A percentile compares a stretch with the other conserved stretches of the same genome.
Evolutionary conservation across 1,139 yeast genomes (phyloP).

Genomic region (Debaryomyces udenii): DNA sequence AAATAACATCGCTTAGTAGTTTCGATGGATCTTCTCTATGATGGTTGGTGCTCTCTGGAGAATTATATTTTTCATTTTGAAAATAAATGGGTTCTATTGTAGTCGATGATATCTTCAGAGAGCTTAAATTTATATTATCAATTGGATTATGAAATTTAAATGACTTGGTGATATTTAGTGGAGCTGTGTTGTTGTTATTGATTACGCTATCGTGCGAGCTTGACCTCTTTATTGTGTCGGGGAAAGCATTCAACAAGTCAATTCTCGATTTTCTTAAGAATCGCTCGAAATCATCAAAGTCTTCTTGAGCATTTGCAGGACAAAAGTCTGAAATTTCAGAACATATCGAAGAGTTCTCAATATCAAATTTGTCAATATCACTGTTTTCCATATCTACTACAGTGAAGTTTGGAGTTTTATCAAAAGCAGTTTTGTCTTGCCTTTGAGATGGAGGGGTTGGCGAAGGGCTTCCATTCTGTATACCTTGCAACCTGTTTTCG

Average conservation of each 20-base stretch:
- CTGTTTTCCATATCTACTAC: conserved; percentile 1
- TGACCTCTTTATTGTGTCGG: conserved; percentile 31
- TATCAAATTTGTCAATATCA: conserved; percentile 11
- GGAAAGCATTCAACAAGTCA: conserved; percentile 36
- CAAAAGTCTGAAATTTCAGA: conserved; percentile 33
- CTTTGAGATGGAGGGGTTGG: conserved; percentile 2
- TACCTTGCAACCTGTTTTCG: not conserved
- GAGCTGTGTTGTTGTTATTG: conserved; percentile 11
- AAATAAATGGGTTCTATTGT: conserved; percentile 34
- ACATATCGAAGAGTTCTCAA: conserved; percentile 27
- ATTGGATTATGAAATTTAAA: conserved; percentile 45
- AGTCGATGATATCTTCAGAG: conserved; percentile 28
- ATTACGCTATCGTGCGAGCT: conserved; percentile 29
- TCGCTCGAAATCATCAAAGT: conserved; percentile 35
- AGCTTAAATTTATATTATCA: conserved; percentile 27
- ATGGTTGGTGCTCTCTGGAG: not conserved
- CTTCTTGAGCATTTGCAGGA: conserved; percentile 21
- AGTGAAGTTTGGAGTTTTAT: conserved; percentile 18
- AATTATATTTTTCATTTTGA: conserved; percentile 2
- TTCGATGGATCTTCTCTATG: conserved; percentile 13
- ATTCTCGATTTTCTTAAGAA: conserved; percentile 40
- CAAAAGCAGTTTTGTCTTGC: conserved; percentile 13
- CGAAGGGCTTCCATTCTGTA: conserved; percentile 2
- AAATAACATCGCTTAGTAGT: conserved; percentile 13
- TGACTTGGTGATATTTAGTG: not conserved